These are phyloP conservation scores for Venturiaceae sp. DNA, from an alignment of 2,329 filamentous ascomycete genomes.

Conservation along the genomic window DNA sequence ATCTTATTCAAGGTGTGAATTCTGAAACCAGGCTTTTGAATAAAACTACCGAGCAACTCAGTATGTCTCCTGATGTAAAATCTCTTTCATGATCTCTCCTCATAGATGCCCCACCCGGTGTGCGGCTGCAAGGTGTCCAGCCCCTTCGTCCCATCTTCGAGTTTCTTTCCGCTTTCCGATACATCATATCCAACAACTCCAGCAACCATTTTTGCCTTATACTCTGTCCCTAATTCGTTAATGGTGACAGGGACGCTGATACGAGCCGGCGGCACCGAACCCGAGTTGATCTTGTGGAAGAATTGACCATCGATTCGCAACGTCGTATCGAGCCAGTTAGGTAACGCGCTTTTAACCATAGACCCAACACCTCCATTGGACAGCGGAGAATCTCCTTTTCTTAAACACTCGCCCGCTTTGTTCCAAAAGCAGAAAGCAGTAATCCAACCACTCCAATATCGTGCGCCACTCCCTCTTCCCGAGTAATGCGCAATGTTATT, in stretches of 20 bases:
- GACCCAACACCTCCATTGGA: not conserved
- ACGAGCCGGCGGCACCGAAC: not conserved
- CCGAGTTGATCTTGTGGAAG: not conserved
- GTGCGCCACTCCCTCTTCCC: constrained; percentile 19
- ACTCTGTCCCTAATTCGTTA: not conserved
- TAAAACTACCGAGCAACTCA: no score
- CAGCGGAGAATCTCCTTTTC: not conserved
- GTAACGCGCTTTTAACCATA: not conserved
- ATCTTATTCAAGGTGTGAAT: no score
- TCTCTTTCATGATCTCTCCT: no score
- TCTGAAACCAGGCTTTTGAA: no score
- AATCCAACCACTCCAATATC: constrained; percentile 34
- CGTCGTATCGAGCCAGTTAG: not conserved
- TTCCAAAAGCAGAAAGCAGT: constrained; percentile 14
- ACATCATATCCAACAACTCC: not conserved
- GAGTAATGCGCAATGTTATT: not conserved
- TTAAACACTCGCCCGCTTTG: constrained; percentile 18
- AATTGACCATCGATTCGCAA: not conserved
- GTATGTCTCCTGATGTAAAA: no score
- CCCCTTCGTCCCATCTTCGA: not conserved
- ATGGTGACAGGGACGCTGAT: not conserved
- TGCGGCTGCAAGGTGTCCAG: not conserved
- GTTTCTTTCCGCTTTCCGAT: not conserved
- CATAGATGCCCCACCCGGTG: not conserved
- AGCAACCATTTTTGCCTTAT: not conserved